A percentile compares a stretch with the other conserved stretches of the same genome.
phyloP scores from a whole-genome alignment of 495 filamentous ascomycete genomes.

The Neurospora sublineolata region DNA sequence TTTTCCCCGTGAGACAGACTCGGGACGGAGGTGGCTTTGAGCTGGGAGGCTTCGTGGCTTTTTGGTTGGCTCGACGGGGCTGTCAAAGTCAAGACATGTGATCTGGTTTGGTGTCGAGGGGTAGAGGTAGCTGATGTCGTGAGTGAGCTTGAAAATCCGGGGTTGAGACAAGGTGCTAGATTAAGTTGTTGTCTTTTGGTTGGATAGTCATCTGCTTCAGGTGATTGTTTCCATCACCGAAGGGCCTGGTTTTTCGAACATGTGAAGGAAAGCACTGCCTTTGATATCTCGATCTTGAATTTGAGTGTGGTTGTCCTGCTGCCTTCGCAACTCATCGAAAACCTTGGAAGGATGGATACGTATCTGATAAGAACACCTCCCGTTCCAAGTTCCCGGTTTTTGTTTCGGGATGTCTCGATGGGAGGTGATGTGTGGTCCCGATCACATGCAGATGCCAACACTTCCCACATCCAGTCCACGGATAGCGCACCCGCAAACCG shows the following conservation, averaged over 20 bases:
- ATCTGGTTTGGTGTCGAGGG: background rate
- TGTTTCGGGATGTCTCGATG: background rate
- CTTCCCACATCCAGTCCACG: background rate
- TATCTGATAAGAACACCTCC: background rate
- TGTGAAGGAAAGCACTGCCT: background rate
- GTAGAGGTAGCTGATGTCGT: background rate
- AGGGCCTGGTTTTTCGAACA: background rate
- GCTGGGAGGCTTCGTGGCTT: background rate
- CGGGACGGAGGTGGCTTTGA: background rate
- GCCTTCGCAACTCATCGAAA: background rate
- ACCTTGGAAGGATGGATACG: background rate
- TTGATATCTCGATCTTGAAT: background rate
- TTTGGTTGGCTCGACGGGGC: background rate
- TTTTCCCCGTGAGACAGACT: background rate
- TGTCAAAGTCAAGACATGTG: background rate
- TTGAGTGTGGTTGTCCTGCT: background rate
- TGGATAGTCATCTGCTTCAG: background rate
- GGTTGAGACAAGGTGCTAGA: background rate
- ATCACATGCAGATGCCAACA: background rate
- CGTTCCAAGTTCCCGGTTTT: background rate
- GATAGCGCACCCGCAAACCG: background rate
- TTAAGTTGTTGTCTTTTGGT: background rate
- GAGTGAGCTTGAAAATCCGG: background rate
- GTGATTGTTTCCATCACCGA: background rate
- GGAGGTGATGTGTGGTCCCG: background rate